phyloP scores from a whole-genome alignment of 768 basidiomycete species.

The Mycena latifolia region DNA sequence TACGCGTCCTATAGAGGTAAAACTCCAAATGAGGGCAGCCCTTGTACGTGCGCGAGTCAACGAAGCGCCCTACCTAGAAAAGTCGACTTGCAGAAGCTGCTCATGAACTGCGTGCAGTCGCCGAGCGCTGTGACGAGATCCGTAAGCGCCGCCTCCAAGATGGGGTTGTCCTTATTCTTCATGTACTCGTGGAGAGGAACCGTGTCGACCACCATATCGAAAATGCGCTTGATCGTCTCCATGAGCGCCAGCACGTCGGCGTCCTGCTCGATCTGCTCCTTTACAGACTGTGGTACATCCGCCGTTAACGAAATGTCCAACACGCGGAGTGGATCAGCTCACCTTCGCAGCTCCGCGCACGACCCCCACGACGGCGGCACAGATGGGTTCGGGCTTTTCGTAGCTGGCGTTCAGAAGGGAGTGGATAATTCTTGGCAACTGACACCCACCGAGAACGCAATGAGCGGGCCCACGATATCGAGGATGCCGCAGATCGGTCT shows the following conservation, averaged over 20 bases:
- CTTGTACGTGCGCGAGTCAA: background rate
- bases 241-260: slow-evolving; percentile 12
- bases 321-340: background rate
- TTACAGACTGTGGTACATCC: background rate
- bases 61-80: background rate
- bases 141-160: background rate
- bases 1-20: background rate
- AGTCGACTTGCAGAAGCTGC: background rate
- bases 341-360: slow-evolving; percentile 10
- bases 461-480: slow-evolving; percentile 7
- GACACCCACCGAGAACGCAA: background rate
- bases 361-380: slow-evolving; percentile 1
- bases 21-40: too few relatives aligned
- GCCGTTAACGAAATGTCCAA: background rate
- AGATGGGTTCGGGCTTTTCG: slow-evolving; percentile 13
- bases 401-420: background rate
- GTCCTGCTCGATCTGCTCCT: slow-evolving; percentile 24
- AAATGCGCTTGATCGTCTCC: background rate
- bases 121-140: background rate
- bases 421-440: background rate
- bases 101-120: slow-evolving; percentile 13
- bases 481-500: slow-evolving; percentile 16
- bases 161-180: too few relatives aligned
- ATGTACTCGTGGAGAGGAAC: too few relatives aligned
- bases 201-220: background rate